Conservation (phyloP, 352 stramenopile species). For the Pilasporangium apinafurcum region DNA sequence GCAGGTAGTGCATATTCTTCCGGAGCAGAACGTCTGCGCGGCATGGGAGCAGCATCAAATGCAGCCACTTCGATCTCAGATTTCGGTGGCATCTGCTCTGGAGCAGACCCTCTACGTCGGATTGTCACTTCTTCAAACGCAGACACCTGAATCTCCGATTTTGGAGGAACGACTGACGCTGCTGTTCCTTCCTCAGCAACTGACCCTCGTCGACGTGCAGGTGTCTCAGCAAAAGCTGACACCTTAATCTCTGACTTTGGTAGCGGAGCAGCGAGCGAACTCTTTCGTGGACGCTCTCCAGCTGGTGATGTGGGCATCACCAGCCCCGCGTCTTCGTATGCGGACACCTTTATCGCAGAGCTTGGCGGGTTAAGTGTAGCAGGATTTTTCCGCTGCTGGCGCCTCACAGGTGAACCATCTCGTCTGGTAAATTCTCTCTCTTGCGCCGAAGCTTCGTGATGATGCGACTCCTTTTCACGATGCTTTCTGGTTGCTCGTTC, state of each 20-base stretch:
- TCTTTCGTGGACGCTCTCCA: constrained; percentile 24
- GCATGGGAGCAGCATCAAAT: constrained; percentile 22
- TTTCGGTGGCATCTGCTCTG: constrained; percentile 30
- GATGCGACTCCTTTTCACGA: too few relatives aligned
- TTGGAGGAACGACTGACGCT: neutral
- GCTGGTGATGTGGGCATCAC: too few relatives aligned
- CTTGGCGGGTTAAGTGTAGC: too few relatives aligned
- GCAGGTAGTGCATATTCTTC: constrained; percentile 12
- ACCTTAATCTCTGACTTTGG: constrained; percentile 43
- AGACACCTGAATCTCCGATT: constrained; percentile 20
- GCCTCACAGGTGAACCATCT: too few relatives aligned
- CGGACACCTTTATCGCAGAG: too few relatives aligned
- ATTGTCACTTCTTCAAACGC: constrained; percentile 4
- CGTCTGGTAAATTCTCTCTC: constrained; percentile 3
- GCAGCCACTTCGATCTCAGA: constrained; percentile 43
- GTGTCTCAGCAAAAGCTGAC: constrained; percentile 18
- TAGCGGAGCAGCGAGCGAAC: constrained; percentile 15
- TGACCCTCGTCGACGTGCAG: constrained; percentile 11
- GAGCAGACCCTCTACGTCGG: constrained; percentile 1
- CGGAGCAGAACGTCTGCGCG: constrained; percentile 11
- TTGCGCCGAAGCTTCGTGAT: constrained; percentile 6
- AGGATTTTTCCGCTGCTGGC: constrained; percentile 2
- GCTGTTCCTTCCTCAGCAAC: neutral
- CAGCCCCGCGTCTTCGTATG: constrained; percentile 3
- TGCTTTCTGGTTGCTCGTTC: too few relatives aligned